Evolutionary conservation across 306 rosid genomes (phyloP).

Genomic region (Calophaca sinica): DNA sequence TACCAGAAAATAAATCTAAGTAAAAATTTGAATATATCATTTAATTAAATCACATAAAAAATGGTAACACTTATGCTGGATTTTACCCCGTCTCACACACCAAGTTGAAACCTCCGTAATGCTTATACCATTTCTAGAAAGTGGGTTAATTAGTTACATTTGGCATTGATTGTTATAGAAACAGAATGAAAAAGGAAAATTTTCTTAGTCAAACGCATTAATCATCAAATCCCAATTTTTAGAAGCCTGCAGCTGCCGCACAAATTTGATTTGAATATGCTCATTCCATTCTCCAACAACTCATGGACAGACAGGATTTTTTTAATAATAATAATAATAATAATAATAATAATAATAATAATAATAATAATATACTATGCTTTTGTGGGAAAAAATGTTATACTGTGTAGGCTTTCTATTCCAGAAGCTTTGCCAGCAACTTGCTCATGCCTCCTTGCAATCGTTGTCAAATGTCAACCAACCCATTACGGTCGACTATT

Average conservation of each 20-base stretch:
- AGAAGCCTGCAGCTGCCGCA: constrained; percentile 39
- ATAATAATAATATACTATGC: no score
- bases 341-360: no score
- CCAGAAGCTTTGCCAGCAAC: neutral
- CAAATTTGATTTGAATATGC: constrained; percentile 41
- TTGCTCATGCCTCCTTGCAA: neutral
- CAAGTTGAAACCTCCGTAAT: constrained; percentile 7
- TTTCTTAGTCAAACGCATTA: constrained; percentile 44
- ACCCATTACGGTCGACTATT: constrained; percentile 21
- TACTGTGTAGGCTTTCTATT: neutral
- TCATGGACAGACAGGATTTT: neutral
- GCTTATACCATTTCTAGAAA: constrained; percentile 34
- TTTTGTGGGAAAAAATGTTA: neutral
- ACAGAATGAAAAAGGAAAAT: neutral
- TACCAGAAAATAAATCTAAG: no score
- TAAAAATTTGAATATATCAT: no score
- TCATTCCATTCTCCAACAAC: constrained; percentile 22
- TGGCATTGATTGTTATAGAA: constrained; percentile 1
- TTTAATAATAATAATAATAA: no score
- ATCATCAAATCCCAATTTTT: constrained; percentile 19
- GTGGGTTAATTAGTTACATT: neutral
- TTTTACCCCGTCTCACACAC: neutral
- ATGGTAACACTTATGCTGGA: no score
- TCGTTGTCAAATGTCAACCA: constrained; percentile 18
- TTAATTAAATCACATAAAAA: no score